phyloP scores from a whole-genome alignment of 2,329 filamentous ascomycete species.

The Colletotrichum acutatum region DNA sequence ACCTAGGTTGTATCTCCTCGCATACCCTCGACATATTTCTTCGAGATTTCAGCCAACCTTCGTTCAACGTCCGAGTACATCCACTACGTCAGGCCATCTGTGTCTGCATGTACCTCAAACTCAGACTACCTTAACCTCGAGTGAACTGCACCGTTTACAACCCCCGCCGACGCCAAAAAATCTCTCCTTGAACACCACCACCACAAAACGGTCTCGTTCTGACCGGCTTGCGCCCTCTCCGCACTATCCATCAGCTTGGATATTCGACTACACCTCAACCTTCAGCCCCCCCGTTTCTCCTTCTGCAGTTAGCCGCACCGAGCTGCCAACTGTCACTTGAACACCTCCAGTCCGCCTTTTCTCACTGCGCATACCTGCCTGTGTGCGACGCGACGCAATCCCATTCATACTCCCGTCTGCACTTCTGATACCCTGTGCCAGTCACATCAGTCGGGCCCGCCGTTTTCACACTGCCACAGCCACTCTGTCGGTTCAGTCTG shows the following conservation, averaged over 20 bases:
- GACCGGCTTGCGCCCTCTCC: slow-evolving; percentile 2
- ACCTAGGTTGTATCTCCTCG: neutral
- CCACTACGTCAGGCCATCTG: slow-evolving; percentile 3
- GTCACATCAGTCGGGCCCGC: neutral
- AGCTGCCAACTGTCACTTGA: neutral
- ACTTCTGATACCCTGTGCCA: neutral
- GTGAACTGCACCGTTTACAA: neutral
- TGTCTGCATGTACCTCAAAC: neutral
- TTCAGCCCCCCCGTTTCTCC: neutral
- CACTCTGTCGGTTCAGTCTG: slow-evolving; percentile 1
- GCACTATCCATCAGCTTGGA: neutral
- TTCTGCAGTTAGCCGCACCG: neutral
- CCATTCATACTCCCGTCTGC: neutral
- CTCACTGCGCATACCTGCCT: neutral
- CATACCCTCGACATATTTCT: neutral
- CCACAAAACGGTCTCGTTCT: neutral
- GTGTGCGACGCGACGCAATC: slow-evolving; percentile 4
- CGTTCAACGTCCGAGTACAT: slow-evolving; percentile 11
- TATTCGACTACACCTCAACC: neutral
- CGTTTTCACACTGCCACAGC: too few relatives aligned
- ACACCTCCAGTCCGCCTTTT: neutral
- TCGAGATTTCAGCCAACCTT: neutral
- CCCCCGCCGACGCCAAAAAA: neutral
- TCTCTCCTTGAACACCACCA: neutral
- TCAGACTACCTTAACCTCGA: neutral